Conservation (phyloP, 768 basidiomycete species). For the Boletus tylopilopsis region DNA sequence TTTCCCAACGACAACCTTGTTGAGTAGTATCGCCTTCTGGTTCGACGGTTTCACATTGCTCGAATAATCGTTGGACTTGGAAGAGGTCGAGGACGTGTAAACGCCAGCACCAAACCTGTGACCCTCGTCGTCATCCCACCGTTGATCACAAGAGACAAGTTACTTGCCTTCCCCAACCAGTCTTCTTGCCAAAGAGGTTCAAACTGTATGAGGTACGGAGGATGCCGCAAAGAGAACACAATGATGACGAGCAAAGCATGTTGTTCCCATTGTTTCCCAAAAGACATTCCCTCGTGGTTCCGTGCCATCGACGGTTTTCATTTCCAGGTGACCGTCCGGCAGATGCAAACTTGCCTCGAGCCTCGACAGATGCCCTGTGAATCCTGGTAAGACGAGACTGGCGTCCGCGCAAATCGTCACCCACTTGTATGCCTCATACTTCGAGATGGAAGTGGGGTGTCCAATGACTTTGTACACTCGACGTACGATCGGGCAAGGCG, state of each 20-base stretch:
- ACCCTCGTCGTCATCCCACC: constrained; percentile 1
- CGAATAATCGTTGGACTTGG: constrained; percentile 75
- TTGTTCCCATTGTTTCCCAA: constrained; percentile 60
- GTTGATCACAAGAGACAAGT: background rate
- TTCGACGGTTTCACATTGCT: constrained; percentile 51
- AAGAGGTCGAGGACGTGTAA: constrained; percentile 77
- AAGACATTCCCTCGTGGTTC: constrained; percentile 61
- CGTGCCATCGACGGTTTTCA: constrained; percentile 75
- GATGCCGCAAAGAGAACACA: constrained; percentile 63
- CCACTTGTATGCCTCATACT: constrained; percentile 62
- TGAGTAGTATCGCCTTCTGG: constrained; percentile 64
- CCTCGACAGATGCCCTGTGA: constrained; percentile 51
- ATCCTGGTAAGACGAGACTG: background rate
- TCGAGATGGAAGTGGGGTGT: constrained; percentile 44
- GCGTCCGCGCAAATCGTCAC: constrained; percentile 3
- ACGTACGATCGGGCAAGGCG: constrained; percentile 53
- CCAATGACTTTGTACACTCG: constrained; percentile 63
- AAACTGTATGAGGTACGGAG: constrained; percentile 62
- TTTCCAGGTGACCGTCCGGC: constrained; percentile 59
- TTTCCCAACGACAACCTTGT: constrained; percentile 70
- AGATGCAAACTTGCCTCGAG: constrained; percentile 53
- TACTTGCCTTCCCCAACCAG: constrained; percentile 63
- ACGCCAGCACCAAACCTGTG: constrained; percentile 65
- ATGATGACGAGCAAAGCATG: constrained; percentile 46
- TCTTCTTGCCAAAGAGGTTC: constrained; percentile 62